Evolutionary conservation across 331 rosid genomes (phyloP), one percentile per base, ranked within the genome.

Genomic region (Quercus tomentella): DNA sequence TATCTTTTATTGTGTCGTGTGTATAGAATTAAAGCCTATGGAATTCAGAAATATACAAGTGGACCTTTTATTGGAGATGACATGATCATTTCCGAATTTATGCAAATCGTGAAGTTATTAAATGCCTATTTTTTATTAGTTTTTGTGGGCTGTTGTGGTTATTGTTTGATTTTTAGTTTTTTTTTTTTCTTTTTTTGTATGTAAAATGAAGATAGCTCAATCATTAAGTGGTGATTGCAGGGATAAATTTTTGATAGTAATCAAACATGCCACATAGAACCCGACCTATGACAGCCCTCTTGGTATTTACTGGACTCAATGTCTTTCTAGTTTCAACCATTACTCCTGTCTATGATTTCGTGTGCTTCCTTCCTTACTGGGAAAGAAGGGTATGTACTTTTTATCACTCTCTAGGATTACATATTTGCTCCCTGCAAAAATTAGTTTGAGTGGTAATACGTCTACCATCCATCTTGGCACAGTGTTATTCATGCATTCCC

Each of bases 281-380:
- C 30, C 89, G 91, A 69, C 96, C 99, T 68, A 87, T 93, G 97
- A 78, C 94, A 2, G 97, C 96, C 2, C 85, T 92, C 15, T 82
- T 92, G 91, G 75, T 95, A 77, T 93, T 95, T 83, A 92, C 94
- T 14, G 91, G 88, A 21, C 84, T 92, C 72, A 94, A 92, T 81
- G 83, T 79, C 10, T 87, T 79, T 73, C 81, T 95, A 72, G 91
- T 87, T 73, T 87, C 96, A 52, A 90, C 94, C 56, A 91, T 95
- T 35, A 79, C 89, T 70, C 92, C 93, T 6, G 97, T 93, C 77
- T 93, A 93, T 71, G 97, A 93, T 79, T 95, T 93, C 71, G 93
- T 93, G 70, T 95, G 99, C 89, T 91, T 92, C 87, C 97, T 72
- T 79, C 97, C 99, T 11, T 93, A 86, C 56, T 89, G 97, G 99